These are phyloP conservation scores for Cyclocybe aegerita DNA, from an alignment of 768 basidiomycete species.

Conservation along the genomic window DNA sequence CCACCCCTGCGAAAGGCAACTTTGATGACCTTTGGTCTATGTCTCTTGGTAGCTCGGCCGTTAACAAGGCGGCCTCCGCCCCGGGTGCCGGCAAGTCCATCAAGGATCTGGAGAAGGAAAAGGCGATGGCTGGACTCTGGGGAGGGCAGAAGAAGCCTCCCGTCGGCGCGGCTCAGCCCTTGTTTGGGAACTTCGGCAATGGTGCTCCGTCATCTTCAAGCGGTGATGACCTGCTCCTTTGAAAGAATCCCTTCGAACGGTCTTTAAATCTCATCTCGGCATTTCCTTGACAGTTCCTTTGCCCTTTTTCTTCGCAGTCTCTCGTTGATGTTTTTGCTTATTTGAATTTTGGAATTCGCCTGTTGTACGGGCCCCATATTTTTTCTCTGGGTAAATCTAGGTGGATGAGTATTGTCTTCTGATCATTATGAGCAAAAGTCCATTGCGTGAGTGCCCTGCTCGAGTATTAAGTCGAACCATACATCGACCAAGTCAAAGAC, in stretches of 20 bases:
- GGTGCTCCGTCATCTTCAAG: conserved; percentile 20
- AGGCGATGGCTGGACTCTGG: conserved; percentile 81
- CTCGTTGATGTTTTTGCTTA: too few species aligned
- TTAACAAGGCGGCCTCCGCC: conserved; percentile 35
- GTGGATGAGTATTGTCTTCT: too few species aligned
- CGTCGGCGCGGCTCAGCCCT: conserved; percentile 15
- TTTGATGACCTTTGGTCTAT: conserved; percentile 92
- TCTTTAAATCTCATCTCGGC: too few species aligned
- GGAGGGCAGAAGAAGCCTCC: conserved; percentile 35
- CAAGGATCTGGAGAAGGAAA: conserved; percentile 87
- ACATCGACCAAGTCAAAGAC: too few species aligned
- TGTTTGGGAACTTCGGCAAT: conserved; percentile 28
- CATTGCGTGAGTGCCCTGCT: too few species aligned
- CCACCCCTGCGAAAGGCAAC: conserved; percentile 25
- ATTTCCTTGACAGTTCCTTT: too few species aligned
- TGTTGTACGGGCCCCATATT: too few species aligned
- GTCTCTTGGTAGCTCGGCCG: conserved; percentile 55
- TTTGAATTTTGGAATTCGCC: too few species aligned
- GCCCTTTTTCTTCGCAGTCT: too few species aligned
- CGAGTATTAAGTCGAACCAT: too few species aligned
- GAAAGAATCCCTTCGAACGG: background rate
- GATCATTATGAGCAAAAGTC: too few species aligned
- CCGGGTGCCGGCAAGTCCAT: conserved; percentile 65
- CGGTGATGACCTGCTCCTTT: conserved; percentile 28
- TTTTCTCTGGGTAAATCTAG: too few species aligned